Conservation (phyloP, 176 grass and related monocot genomes). For the Rhipidocladum racemiflorum region DNA sequence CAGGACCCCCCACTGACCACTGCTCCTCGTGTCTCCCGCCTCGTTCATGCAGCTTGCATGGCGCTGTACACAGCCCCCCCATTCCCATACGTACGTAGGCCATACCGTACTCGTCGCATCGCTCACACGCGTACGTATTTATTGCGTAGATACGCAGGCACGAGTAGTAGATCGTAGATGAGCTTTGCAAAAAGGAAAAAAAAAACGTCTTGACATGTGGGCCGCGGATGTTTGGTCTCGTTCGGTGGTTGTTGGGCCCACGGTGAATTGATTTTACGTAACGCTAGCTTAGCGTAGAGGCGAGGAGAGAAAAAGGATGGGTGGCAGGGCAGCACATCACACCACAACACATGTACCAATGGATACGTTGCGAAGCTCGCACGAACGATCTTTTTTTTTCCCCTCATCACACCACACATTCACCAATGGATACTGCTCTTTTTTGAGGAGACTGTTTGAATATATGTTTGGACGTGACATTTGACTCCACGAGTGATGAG, state of each 20-base stretch:
- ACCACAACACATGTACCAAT: neutral
- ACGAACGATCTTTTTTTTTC: neutral
- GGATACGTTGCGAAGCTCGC: too few relatives aligned
- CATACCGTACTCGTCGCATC: neutral
- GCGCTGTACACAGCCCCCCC: slow-evolving; percentile 33
- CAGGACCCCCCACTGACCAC: neutral
- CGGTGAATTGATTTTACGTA: slow-evolving; percentile 34
- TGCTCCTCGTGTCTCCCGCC: slow-evolving; percentile 29
- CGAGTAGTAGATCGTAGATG: too few relatives aligned
- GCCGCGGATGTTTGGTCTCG: neutral
- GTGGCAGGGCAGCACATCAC: neutral
- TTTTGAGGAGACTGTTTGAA: too few relatives aligned
- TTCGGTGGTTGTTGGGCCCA: slow-evolving; percentile 3
- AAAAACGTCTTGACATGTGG: slow-evolving; percentile 4
- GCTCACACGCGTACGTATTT: neutral
- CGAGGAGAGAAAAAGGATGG: neutral
- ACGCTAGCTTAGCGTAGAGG: neutral
- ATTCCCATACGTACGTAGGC: neutral
- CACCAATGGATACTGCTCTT: too few relatives aligned
- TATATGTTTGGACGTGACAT: too few relatives aligned
- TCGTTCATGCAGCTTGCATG: slow-evolving; percentile 46
- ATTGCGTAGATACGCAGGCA: neutral
- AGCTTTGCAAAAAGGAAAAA: neutral
- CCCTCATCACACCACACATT: too few relatives aligned
- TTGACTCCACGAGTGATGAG: neutral